Percentiles rank a stretch among this genome's conserved stretches.
These are phyloP conservation scores for Saccharomyces paradoxus DNA, from an alignment of 805 yeast genomes.

Conservation along the genomic window DNA sequence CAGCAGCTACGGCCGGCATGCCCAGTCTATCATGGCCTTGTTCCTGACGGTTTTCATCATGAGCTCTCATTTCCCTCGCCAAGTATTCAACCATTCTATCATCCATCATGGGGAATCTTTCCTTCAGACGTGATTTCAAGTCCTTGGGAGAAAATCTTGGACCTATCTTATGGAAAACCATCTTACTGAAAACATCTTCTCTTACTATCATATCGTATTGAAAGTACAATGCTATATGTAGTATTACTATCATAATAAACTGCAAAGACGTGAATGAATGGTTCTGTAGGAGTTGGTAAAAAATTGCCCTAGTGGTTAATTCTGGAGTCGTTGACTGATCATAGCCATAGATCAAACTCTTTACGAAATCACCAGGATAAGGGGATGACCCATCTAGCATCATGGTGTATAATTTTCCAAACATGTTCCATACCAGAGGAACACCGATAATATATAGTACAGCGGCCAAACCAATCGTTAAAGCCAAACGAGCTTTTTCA, in stretches of 20 bases:
- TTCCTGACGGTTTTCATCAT: constrained; percentile 21
- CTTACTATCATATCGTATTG: constrained; percentile 65
- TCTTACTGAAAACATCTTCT: constrained; percentile 59
- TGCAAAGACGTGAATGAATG: constrained; percentile 27
- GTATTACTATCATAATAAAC: constrained; percentile 34
- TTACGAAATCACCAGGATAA: constrained; percentile 22
- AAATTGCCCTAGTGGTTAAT: constrained; percentile 4
- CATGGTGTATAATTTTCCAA: constrained; percentile 48
- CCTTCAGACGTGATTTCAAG: constrained; percentile 23
- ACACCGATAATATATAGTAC: constrained; percentile 41
- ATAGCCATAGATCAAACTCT: constrained; percentile 24
- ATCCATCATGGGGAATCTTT: constrained; percentile 29
- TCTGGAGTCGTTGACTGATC: constrained; percentile 6
- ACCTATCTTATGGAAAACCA: constrained; percentile 54
- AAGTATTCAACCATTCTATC: constrained; percentile 25
- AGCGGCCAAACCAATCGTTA: constrained; percentile 21
- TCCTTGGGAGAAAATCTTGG: constrained; percentile 28
- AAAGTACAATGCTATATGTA: constrained; percentile 42
- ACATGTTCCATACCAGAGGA: constrained; percentile 51
- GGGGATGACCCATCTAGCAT: constrained; percentile 48
- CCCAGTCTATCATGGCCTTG: constrained; percentile 11
- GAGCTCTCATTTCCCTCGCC: constrained; percentile 22
- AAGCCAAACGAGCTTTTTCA: constrained; percentile 9
- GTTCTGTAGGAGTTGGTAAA: constrained; percentile 14
- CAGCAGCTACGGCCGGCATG: constrained; percentile 2